Conservation (phyloP, 306 rosid species). For the Dalbergia cultrata region DNA sequence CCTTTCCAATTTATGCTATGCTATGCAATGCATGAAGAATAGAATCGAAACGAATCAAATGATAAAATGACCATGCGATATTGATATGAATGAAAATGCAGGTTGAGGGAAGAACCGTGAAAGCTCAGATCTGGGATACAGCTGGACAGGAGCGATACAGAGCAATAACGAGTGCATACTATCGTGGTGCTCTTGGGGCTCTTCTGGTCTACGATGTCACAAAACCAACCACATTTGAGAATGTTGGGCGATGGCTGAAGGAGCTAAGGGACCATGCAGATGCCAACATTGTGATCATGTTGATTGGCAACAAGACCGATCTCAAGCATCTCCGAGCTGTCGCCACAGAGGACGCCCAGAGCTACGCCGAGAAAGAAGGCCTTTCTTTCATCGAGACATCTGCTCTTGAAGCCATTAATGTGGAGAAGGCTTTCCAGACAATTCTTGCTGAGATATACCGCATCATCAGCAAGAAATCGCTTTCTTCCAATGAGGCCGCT, state of each 20-base stretch:
- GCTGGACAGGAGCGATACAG: constrained; percentile 98
- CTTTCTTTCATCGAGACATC: constrained; percentile 95
- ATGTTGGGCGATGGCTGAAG: constrained; percentile 91
- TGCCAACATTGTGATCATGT: constrained; percentile 86
- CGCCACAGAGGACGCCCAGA: constrained; percentile 89
- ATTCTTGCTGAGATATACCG: constrained; percentile 83
- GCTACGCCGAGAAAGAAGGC: constrained; percentile 86
- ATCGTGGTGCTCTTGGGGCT: constrained; percentile 95
- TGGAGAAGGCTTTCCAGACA: constrained; percentile 91
- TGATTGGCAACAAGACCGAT: constrained; percentile 93
- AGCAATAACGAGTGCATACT: constrained; percentile 95
- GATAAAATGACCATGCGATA: neutral
- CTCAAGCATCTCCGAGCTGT: constrained; percentile 91
- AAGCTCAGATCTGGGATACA: constrained; percentile 98
- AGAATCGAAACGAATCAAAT: neutral
- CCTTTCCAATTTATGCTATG: neutral
- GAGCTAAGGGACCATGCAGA: constrained; percentile 97
- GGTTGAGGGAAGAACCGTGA: constrained; percentile 95
- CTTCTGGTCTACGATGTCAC: constrained; percentile 87
- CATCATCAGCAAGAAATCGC: constrained; percentile 84
- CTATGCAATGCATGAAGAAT: neutral
- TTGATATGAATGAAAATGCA: constrained; percentile 21
- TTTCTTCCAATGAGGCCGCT: constrained; percentile 64
- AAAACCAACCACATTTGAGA: constrained; percentile 87
- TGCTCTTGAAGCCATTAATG: constrained; percentile 88